These are phyloP conservation scores for Setomelanomma holmii DNA, from an alignment of 2,329 filamentous ascomycete genomes.

Conservation along the genomic window DNA sequence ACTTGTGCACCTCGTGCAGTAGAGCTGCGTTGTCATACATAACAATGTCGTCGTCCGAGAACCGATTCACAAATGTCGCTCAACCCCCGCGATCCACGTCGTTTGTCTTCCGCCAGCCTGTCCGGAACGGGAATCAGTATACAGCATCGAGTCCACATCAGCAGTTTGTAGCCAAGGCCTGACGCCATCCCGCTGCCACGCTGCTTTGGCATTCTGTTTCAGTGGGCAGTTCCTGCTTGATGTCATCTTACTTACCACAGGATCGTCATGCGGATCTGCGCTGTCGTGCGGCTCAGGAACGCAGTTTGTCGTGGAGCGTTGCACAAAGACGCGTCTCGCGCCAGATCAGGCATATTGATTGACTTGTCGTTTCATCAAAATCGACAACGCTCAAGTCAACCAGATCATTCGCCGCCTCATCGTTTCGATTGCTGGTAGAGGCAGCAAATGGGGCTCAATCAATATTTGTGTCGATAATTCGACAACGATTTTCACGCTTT, in stretches of 20 bases:
- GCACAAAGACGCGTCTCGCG: slow-evolving; percentile 31
- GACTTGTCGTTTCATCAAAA: slow-evolving; percentile 12
- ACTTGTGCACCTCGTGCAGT: background rate
- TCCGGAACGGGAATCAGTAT: background rate
- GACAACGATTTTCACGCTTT: slow-evolving; percentile 27
- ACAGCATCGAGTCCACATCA: background rate
- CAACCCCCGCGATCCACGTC: slow-evolving; percentile 25
- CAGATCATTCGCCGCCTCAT: background rate
- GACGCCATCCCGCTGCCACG: slow-evolving; percentile 16
- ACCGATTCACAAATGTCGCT: slow-evolving; percentile 14
- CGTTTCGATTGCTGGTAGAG: too few relatives aligned
- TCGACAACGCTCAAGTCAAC: slow-evolving; percentile 5
- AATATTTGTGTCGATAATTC: background rate
- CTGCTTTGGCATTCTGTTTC: background rate
- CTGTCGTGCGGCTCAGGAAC: slow-evolving; percentile 29
- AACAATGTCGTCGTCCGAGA: slow-evolving; percentile 26
- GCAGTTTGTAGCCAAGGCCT: slow-evolving; percentile 8
- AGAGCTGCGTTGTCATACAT: slow-evolving; percentile 32
- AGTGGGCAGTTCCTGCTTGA: background rate
- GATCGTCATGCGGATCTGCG: slow-evolving; percentile 31
- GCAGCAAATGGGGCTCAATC: too few relatives aligned
- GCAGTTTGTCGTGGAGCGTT: slow-evolving; percentile 29
- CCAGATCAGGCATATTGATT: slow-evolving; percentile 18
- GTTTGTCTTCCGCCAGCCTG: background rate
- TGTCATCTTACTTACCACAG: slow-evolving; percentile 18